A percentile compares a stretch with the other conserved stretches of the same genome.
These are phyloP conservation scores for Echeveria elegans DNA, from an alignment of 164 flowering plant genomes.

Conservation along the genomic window DNA sequence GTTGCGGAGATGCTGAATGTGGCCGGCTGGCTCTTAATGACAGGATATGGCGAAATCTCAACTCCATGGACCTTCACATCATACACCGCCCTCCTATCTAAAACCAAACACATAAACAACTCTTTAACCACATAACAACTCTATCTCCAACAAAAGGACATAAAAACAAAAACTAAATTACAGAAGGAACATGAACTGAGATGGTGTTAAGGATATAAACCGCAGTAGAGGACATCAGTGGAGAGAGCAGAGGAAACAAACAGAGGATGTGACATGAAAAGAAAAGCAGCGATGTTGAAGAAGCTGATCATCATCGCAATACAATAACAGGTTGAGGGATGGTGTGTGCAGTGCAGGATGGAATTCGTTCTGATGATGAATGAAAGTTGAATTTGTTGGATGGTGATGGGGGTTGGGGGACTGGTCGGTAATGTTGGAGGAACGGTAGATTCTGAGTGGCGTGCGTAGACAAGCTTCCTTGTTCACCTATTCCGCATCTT, in stretches of 20 bases:
- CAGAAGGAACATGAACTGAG: neutral
- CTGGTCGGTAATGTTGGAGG: neutral
- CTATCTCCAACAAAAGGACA: neutral
- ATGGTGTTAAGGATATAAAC: neutral
- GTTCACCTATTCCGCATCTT: neutral
- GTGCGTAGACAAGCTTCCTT: neutral
- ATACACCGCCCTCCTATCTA: conserved; percentile 48
- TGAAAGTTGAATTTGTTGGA: neutral
- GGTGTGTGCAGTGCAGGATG: neutral
- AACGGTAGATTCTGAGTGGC: neutral
- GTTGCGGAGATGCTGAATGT: conserved; percentile 55
- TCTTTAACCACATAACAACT: neutral
- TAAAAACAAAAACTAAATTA: neutral
- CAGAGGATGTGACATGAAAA: neutral
- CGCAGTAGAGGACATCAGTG: conserved; percentile 3
- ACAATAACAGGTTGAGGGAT: neutral
- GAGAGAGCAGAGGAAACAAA: neutral
- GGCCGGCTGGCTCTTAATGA: conserved; percentile 48
- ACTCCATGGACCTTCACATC: conserved; percentile 49
- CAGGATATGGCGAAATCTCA: conserved; percentile 58
- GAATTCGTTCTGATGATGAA: neutral
- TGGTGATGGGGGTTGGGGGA: neutral
- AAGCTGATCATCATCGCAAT: neutral
- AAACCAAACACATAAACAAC: conserved; percentile 7
- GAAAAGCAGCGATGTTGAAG: neutral